Conservation (phyloP, 352 stramenopile genomes). For the Discostella stelligera region DNA sequence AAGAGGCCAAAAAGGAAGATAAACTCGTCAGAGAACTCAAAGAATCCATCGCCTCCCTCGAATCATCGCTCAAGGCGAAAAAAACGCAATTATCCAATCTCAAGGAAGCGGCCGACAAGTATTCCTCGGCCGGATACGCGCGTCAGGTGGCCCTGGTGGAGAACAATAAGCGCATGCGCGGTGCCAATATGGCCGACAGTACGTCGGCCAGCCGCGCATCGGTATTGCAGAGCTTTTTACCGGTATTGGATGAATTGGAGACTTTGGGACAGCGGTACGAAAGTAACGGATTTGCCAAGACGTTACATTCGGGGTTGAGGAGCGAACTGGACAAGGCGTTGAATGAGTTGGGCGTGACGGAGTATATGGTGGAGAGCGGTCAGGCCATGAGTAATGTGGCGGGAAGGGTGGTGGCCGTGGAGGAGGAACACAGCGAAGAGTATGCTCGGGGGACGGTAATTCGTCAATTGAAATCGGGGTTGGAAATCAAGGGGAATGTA, state of each 20-base stretch:
- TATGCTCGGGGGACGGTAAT: conserved; percentile 57
- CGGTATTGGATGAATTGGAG: conserved; percentile 63
- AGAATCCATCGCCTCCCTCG: conserved; percentile 63
- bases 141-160: conserved; percentile 74
- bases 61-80: conserved; percentile 61
- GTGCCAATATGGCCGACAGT: conserved; percentile 38
- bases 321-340: conserved; percentile 50
- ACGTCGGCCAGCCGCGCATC: conserved; percentile 41
- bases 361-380: conserved; percentile 51
- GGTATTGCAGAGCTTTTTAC: conserved; percentile 64
- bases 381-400: conserved; percentile 18
- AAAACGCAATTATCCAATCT: conserved; percentile 37
- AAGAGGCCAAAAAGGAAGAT: conserved; percentile 38
- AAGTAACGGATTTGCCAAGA: conserved; percentile 59
- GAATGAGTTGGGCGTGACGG: conserved; percentile 52
- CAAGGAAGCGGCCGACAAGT: conserved; percentile 59
- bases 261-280: conserved; percentile 48
- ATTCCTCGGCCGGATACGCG: conserved; percentile 67
- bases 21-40: conserved; percentile 59
- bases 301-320: conserved; percentile 41
- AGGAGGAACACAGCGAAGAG: conserved; percentile 55
- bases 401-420: conserved; percentile 47
- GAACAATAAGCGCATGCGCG: conserved; percentile 64
- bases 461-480: conserved; percentile 40
- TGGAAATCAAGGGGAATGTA: conserved; percentile 74